Conservation (phyloP, 352 stramenopile species). For the Phytophthora sansomeana region DNA sequence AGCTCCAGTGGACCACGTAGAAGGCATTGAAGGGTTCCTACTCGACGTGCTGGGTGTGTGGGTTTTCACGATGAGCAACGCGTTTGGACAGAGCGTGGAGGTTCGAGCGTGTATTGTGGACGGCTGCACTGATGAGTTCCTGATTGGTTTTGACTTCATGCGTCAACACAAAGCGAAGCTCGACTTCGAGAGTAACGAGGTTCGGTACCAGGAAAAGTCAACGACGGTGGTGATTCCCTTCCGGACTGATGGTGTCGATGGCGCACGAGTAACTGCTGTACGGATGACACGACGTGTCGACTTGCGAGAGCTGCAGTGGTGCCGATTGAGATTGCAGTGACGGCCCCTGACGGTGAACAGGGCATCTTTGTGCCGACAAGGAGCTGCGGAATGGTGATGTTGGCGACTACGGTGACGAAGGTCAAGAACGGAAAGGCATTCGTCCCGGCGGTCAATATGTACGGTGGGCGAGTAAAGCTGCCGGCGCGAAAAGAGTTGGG, state of each 20-base stretch:
- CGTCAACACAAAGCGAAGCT: too few relatives aligned
- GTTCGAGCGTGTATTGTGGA: neutral
- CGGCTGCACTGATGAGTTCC: neutral
- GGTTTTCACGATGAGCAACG: neutral
- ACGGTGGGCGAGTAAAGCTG: constrained; percentile 1
- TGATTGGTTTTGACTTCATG: too few relatives aligned
- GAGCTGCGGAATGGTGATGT: neutral
- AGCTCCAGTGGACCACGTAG: too few relatives aligned
- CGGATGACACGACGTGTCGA: neutral
- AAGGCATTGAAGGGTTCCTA: too few relatives aligned
- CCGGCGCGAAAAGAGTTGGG: too few relatives aligned
- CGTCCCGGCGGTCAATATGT: constrained; percentile 20
- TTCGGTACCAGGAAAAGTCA: too few relatives aligned
- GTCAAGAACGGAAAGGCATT: neutral
- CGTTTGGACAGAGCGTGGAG: neutral
- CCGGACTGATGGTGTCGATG: neutral
- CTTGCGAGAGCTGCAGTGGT: neutral
- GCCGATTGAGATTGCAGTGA: constrained; percentile 3
- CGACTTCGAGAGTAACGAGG: too few relatives aligned
- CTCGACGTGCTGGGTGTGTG: neutral
- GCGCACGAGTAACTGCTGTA: neutral
- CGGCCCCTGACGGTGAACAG: constrained; percentile 7
- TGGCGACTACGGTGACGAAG: constrained; percentile 13
- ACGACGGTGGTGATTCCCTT: constrained; percentile 15
- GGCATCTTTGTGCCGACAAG: constrained; percentile 5